These are phyloP conservation scores for Posidonia australis DNA, from an alignment of 106 monocot genomes.

Conservation along the genomic window DNA sequence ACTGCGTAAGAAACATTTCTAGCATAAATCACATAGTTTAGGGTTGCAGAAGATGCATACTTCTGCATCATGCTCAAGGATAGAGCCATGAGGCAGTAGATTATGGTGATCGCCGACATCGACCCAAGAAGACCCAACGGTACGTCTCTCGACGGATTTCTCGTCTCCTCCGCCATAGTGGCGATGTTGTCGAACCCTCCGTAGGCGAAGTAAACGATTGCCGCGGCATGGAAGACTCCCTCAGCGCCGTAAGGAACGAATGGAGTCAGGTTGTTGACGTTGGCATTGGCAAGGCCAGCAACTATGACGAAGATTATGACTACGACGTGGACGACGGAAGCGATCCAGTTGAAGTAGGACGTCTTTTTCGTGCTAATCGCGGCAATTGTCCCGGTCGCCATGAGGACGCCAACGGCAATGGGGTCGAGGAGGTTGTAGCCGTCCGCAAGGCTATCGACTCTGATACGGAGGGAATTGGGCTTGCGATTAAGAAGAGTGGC, in stretches of 20 bases:
- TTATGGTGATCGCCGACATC: conserved; percentile 7
- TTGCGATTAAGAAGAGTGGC: background rate
- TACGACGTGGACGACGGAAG: background rate
- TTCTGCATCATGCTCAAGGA: conserved; percentile 8
- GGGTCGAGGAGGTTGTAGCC: conserved; percentile 6
- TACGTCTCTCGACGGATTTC: conserved; percentile 5
- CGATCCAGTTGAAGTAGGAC: conserved; percentile 9
- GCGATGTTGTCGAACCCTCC: conserved; percentile 9
- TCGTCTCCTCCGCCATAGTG: conserved; percentile 12
- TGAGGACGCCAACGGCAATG: conserved; percentile 2
- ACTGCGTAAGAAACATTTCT: too few species aligned
- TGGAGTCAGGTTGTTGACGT: conserved; percentile 3
- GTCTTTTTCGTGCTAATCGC: conserved; percentile 5
- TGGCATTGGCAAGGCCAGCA: background rate
- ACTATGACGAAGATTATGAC: conserved; percentile 8
- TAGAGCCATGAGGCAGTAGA: conserved; percentile 9
- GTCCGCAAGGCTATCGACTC: background rate
- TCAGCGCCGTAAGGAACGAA: conserved; percentile 8
- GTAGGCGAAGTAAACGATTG: conserved; percentile 10
- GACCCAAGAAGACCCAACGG: conserved; percentile 6
- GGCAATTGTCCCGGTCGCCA: background rate
- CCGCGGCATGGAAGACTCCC: conserved; percentile 4
- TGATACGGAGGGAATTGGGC: conserved; percentile 6
- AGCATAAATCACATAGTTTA: too few species aligned
- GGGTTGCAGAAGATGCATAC: too few species aligned